Evolutionary conservation across 345 rosid genomes (phyloP), one percentile per base, ranked within the genome.

Genomic region (Theobroma cacao): DNA sequence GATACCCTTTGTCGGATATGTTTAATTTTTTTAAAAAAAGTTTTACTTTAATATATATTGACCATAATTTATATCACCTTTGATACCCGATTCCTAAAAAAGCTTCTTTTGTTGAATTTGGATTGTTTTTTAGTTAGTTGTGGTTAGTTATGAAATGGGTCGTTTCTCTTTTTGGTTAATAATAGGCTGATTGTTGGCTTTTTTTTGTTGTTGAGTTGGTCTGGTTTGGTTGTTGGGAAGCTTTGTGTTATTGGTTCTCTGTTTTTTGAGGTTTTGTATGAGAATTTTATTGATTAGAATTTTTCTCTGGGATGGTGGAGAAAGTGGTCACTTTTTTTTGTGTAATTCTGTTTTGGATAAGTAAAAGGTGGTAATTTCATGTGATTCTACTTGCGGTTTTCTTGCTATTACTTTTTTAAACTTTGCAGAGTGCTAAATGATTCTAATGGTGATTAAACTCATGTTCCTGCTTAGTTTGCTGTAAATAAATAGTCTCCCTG

Each of bases 61-160:
- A 43, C 59, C 55, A 41, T 43, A 59, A 18, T 30, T 74, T 28
- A 43, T 31, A 75, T 62, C 31, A 61, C 1, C 6, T 62, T 58
- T 20, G 17, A n/a, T 47, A 62, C 60, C 78, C 71, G 62, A n/a
- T 75, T 62, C 78, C 47, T 18, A n/a, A 30, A 28, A 17, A 7
- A 20, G 33, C 58, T 62, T 47, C 43, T 62, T 59, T 62, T 45
- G 58, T 45, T 70, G 59, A 75, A 30, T 62, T 58, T 43, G n/a
- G 38, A 50, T 43, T 24, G 13, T 15, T 75, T 41, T 36, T 24
- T 11, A 13, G 10, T 24, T 40, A 26, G 17, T 43, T 43, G 52
- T n/a, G 38, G 26, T 28, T 41, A 10, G 56, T 43, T 60, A 17
- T 75, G 55, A 75, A 60, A 38, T 60, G 67, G 67, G 58, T 31